Conservation (phyloP, 352 stramenopile genomes). For the Phytophthora nicotianae region DNA sequence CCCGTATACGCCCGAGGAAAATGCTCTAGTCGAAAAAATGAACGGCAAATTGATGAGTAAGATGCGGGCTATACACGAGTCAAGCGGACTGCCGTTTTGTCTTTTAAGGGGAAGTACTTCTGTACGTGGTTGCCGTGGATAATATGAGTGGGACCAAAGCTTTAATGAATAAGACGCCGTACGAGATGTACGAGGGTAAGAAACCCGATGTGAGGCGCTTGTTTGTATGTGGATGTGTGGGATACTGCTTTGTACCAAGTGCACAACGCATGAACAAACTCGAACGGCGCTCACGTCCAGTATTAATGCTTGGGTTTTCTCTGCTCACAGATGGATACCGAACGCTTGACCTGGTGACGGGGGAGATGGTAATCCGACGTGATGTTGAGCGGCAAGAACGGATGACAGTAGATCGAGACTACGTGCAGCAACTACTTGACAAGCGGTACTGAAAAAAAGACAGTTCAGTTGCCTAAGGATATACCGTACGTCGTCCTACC, state of each 20-base stretch:
- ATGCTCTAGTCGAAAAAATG: background rate
- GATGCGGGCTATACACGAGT: background rate
- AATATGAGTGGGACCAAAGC: background rate
- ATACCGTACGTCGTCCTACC: background rate
- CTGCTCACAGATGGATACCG: background rate
- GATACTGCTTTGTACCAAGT: background rate
- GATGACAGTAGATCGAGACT: background rate
- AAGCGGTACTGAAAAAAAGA: background rate
- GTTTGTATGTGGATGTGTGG: background rate
- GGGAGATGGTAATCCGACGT: background rate
- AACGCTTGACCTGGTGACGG: background rate
- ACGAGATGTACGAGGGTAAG: background rate
- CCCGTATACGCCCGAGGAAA: background rate
- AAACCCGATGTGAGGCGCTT: background rate
- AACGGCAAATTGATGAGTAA: conserved; percentile 1
- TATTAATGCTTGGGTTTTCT: background rate
- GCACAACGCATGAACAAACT: background rate
- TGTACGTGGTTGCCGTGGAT: conserved; percentile 1
- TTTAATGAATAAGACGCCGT: background rate
- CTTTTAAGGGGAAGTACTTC: background rate
- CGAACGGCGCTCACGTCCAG: background rate
- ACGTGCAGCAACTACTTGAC: background rate
- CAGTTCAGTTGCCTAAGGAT: background rate
- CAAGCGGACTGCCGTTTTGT: background rate
- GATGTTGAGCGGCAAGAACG: background rate